Evolutionary conservation across 352 stramenopile genomes (phyloP).

Genomic region (Phytopythium chamaehyphon): DNA sequence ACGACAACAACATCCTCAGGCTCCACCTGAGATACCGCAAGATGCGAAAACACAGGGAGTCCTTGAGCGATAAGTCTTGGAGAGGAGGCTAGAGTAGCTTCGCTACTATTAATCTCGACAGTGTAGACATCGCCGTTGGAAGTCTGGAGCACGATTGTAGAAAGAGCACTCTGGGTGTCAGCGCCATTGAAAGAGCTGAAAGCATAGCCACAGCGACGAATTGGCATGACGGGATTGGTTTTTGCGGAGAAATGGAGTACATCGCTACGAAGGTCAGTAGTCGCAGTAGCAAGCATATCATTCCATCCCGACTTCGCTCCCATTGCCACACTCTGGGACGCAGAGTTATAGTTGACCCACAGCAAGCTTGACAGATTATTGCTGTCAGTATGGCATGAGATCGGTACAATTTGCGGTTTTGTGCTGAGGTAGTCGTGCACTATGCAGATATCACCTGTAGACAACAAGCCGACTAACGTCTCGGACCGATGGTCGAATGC

Average conservation of each 20-base stretch:
- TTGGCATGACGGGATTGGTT: too few species aligned
- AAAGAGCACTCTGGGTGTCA: too few species aligned
- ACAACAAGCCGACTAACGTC: slow-evolving; percentile 30
- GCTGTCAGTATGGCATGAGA: slow-evolving; percentile 2
- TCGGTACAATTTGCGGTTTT: not conserved
- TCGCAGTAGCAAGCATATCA: slow-evolving; percentile 21
- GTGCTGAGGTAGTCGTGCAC: slow-evolving; percentile 40
- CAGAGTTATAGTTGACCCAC: slow-evolving; percentile 16
- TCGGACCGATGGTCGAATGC: slow-evolving; percentile 47
- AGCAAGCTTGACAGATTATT: slow-evolving; percentile 15
- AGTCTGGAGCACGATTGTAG: slow-evolving; percentile 23
- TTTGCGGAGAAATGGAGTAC: too few species aligned
- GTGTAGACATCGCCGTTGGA: slow-evolving; percentile 34
- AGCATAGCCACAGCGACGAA: too few species aligned
- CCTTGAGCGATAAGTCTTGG: not conserved
- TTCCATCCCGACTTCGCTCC: slow-evolving; percentile 24
- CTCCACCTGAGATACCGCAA: slow-evolving; percentile 19
- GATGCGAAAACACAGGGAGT: slow-evolving; percentile 29
- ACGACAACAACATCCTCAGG: slow-evolving; percentile 21
- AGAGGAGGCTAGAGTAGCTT: not conserved
- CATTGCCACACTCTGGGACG: slow-evolving; percentile 12
- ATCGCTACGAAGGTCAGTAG: not conserved
- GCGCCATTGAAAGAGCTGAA: too few species aligned
- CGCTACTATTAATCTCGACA: slow-evolving; percentile 3
- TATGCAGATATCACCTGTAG: slow-evolving; percentile 35